Evolutionary conservation across 768 basidiomycete species (phyloP), one percentile per base, ranked within the genome.

Genomic region (Sarcodon aspratus): DNA sequence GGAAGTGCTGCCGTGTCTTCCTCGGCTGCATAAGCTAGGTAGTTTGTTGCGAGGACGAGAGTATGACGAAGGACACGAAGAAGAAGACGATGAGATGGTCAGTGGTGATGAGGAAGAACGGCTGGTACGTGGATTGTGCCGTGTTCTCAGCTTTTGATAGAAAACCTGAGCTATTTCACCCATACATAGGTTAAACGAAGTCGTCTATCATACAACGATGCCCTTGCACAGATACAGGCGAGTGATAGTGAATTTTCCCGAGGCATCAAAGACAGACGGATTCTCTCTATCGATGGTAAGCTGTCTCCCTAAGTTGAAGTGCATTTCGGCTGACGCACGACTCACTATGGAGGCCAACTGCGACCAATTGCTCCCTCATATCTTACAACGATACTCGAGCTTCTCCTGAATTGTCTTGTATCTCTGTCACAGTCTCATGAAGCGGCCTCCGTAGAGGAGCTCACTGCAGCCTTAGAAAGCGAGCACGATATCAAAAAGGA

Each of bases 1-100:
- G 45, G 96, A 99, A 63, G 69, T 91, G 15, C 72, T 78, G 0
- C 85, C 85, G 0, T 64, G 73, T n/a, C 78, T 94, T 0, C 89
- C 95, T 8, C 83, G 76, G 55, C 60, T 93, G 15, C 77, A 90
- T 48, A 78, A 79, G 52, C 66, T 98, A 15, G 64, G 68, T 1
- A 63, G 64, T 0, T 62, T 89, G 9, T 67, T 96, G 34, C 72
- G 71, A 36, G 86, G 80, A 2, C 68, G 69, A 51, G 75, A 79
- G 46, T 94, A 89, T 61, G 79, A 85, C 51, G 90, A 88, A 37
- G 67, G 68, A 0, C 69, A 70, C 9, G 76, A 75, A 18, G 72
- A 77, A 44, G 75, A 76, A 33, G 72, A 69, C 21, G 59, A 53
- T 11, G 57, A 58, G n/a, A 59, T 61, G 36, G 59, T 59, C 11